Conservation (phyloP, 805 yeast species). For the Lachancea lanzarotensis region DNA sequence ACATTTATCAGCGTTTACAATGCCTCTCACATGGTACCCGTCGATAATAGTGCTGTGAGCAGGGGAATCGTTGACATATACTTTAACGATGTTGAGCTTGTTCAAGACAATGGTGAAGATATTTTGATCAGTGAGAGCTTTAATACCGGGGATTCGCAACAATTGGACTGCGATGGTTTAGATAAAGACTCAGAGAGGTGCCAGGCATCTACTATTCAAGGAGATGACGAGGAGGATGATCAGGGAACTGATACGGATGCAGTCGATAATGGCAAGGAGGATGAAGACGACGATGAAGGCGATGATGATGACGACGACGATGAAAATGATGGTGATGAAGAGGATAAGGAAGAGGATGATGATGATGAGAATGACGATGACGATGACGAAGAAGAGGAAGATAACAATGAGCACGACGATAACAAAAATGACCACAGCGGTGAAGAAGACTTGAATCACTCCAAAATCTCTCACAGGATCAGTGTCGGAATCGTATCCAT, state of each 20-base stretch:
- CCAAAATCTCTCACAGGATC: constrained; percentile 1
- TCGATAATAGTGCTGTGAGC: constrained; percentile 63
- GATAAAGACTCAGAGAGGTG: constrained; percentile 51
- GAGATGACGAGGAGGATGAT: constrained; percentile 40
- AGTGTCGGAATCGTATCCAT: constrained; percentile 3
- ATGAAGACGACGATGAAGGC: constrained; percentile 40
- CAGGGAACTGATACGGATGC: constrained; percentile 41
- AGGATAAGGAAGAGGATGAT: constrained; percentile 40
- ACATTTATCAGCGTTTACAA: constrained; percentile 68
- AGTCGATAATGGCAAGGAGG: too few relatives aligned
- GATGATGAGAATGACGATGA: constrained; percentile 49
- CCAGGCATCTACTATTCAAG: constrained; percentile 48
- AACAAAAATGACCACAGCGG: constrained; percentile 6
- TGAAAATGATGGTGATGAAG: constrained; percentile 32
- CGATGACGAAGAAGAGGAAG: constrained; percentile 34
- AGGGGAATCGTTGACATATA: constrained; percentile 61
- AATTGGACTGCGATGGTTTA: constrained; percentile 64
- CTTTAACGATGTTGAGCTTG: constrained; percentile 44
- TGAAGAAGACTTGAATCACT: constrained; percentile 4
- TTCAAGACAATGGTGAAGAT: constrained; percentile 47
- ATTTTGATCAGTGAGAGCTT: constrained; percentile 29
- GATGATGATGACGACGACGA: constrained; percentile 14
- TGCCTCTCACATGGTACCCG: constrained; percentile 93
- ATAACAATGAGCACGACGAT: constrained; percentile 11
- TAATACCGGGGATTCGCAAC: constrained; percentile 41